A percentile compares a stretch with the other conserved stretches of the same genome.
phyloP scores from a whole-genome alignment of 176 grass and related monocot genomes.

The bread wheat (Triticum aestivum) region DNA sequence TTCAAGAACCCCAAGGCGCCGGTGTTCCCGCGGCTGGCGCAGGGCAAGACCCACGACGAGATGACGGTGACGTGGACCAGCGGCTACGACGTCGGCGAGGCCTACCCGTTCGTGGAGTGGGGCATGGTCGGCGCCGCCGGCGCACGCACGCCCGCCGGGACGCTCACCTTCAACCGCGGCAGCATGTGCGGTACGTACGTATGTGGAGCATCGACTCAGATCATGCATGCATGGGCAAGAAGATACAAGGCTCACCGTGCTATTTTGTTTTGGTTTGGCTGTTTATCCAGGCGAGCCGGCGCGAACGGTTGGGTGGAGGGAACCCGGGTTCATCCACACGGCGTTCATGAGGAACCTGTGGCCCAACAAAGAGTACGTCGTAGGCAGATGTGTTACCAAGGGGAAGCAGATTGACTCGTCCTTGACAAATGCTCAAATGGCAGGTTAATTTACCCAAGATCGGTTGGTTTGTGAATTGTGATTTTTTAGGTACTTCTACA shows the following conservation, averaged over 20 bases:
- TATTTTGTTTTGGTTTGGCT: not conserved
- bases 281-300: conserved; percentile 65
- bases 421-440: not conserved
- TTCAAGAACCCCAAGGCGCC: conserved; percentile 83
- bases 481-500: conserved; percentile 66
- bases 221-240: not conserved
- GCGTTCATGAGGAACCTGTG: conserved; percentile 79
- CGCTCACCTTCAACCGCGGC: conserved; percentile 62
- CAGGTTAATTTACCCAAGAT: not conserved
- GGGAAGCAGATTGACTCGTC: too few relatives aligned
- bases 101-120: conserved; percentile 90
- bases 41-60: conserved; percentile 87
- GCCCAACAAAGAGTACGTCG: conserved; percentile 71
- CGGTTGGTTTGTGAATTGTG: not conserved
- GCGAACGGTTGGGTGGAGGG: conserved; percentile 82
- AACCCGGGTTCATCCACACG: conserved; percentile 93
- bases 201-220: not conserved
- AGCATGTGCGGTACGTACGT: conserved; percentile 61
- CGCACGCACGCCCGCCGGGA: conserved; percentile 47
- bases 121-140: conserved; percentile 26
- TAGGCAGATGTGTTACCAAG: not conserved
- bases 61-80: conserved; percentile 98
- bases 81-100: conserved; percentile 69
- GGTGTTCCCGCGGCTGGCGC: conserved; percentile 80
- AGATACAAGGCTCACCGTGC: not conserved